Evolutionary conservation across 2,329 filamentous ascomycete species (phyloP), one percentile per base, ranked within the genome.

Genomic region (Penicillium sp.): DNA sequence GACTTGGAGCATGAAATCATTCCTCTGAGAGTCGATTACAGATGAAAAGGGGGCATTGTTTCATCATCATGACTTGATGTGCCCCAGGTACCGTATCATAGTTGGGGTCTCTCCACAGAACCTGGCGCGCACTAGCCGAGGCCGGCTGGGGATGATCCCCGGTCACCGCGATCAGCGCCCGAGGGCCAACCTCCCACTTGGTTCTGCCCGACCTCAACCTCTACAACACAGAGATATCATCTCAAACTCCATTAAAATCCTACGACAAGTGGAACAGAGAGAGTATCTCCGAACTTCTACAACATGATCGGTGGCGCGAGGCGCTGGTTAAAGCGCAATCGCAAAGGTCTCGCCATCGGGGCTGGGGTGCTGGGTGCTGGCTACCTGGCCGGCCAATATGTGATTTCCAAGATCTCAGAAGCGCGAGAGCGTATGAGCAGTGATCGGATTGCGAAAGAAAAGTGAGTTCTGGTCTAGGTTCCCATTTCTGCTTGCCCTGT

Each of bases 391-490:
- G 91, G 91, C 39, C 92, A 96, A 76, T 99, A 97, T 87, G 86
- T 96, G 65, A 76, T 97, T 71, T 85, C 84, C 69, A 98, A 96
- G 83, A 88, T 98, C 70, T 89, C 89, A 64, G 93, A 98, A 76
- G 92, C 93, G 67, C 87, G 93, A 65, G 92, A 97, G 83, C 92
- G 93, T 74, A 96, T 97, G 90, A 93, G 90, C 77, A 93, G 91
- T 76, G 95, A 98, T 71, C 88, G 92, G 69, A 96, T 97, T 73
- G 90, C 93, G 52, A 93, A 93, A 74, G 95, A 99, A 79, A 99
- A 99, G 93, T 97, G 79, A 67, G 85, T 69, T 24, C 10, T 29
- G 50, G 56, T 50, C 45, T 35, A 26, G 5, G 4, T 35, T 29
- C 26, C 13, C 6, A 33, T 16, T 14, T 31, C 29, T 26, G 13